phyloP scores from a whole-genome alignment of 2,329 filamentous ascomycete genomes.

The Fonsecaea multimorphosa region DNA sequence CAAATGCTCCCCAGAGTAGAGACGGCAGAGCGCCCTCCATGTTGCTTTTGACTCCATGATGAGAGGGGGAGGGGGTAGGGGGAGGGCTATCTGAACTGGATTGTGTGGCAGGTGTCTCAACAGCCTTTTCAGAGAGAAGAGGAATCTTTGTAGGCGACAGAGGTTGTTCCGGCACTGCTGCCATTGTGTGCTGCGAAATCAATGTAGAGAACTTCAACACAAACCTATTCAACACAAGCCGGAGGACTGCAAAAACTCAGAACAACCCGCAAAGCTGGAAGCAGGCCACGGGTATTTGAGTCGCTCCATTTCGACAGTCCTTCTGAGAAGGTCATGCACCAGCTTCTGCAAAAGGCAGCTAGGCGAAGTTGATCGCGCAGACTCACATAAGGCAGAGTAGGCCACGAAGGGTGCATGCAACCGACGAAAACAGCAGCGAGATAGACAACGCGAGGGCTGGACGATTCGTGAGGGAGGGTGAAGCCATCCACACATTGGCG shows the following conservation, averaged over 20 bases:
- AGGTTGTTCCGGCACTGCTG: background rate
- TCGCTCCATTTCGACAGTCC: background rate
- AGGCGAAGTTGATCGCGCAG: background rate
- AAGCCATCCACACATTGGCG: slow-evolving; percentile 12
- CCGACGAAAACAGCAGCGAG: background rate
- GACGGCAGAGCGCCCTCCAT: slow-evolving; percentile 21
- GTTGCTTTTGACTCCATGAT: slow-evolving; percentile 13
- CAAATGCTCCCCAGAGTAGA: slow-evolving; percentile 30
- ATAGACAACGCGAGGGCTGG: background rate
- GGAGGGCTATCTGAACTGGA: slow-evolving; percentile 12
- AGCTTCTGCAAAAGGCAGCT: background rate
- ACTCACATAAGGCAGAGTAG: background rate
- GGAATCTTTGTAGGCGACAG: slow-evolving; percentile 16
- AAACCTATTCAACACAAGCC: background rate
- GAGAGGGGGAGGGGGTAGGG: slow-evolving; percentile 7
- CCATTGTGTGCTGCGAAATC: slow-evolving; percentile 12
- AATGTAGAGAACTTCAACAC: background rate
- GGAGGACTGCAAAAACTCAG: background rate
- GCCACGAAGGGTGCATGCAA: background rate
- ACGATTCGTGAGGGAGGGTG: background rate
- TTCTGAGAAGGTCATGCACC: background rate
- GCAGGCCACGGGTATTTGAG: background rate
- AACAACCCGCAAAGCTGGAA: background rate
- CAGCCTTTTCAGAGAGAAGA: slow-evolving; percentile 10
- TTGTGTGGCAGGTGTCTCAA: slow-evolving; percentile 8